Evolutionary conservation across 345 rosid species (phyloP), one percentile per base, ranked within the genome.

Genomic region (Eucalyptus pumila): DNA sequence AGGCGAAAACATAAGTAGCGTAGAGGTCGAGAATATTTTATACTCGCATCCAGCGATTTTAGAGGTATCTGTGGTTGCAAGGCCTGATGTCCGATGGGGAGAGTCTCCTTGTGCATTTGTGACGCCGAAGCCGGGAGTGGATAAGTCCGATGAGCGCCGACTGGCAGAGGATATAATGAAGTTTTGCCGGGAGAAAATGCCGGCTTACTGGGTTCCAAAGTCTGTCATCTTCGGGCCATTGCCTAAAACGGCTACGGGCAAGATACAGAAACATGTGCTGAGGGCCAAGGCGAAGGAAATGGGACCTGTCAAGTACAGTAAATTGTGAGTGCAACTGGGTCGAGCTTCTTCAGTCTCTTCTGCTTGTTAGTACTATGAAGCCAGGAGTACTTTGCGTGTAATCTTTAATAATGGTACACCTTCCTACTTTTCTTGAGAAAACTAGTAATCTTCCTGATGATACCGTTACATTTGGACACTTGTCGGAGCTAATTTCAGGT

Each of bases 191-290:
- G 90, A 92, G 27, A 97, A 97, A 89, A 92, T 96, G 93, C 98
- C 98, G n/a, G 94, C 94, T 81, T 98, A 93, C 89, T 95, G 99
- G 96, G 99, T 96, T 32, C 99, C 99, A 2, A 97, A 91, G 89
- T 97, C 99, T 0, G 95, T 97, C 15, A 89, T 97, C 48, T 96
- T 98, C 87, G 99, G 99, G 50, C 93, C 96, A 1, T 90, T 98
- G 92, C 99, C 99, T 5, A 98, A 96, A 93, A 96, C 99, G 1
- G 99, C 99, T 14, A 96, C 98, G 9, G 99, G 99, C 42, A 97
- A 96, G 94, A 96, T 96, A 90, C 99, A 94, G 94, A 98, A 98
- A 90, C 97, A 96, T 91, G 54, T 96, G 49, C 92, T 97, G 72
- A 92, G 99, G 90, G 90, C 95, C 19, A 95, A 93, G 92, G 99